Conservation (phyloP, 495 filamentous ascomycete genomes). For the Hyaloscypha hepaticicola region DNA sequence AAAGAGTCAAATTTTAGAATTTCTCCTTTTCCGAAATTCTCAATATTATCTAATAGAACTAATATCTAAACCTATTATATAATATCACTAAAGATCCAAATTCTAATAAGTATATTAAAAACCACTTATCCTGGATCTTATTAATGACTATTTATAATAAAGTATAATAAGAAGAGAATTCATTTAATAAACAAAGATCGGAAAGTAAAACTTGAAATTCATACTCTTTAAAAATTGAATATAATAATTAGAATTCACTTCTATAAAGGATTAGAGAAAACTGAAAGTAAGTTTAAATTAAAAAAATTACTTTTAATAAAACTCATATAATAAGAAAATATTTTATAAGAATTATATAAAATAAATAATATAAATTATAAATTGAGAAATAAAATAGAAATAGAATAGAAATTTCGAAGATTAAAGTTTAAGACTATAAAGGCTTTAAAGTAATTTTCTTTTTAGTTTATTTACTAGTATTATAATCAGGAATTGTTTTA, state of each 20-base stretch:
- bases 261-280: conserved; percentile 8
- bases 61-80: conserved; percentile 1
- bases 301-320: conserved; percentile 1
- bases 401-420: conserved; percentile 3
- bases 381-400: conserved; percentile 1
- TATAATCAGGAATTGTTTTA: too few species aligned
- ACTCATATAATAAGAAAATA: not conserved
- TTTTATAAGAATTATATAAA: not conserved
- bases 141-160: not conserved
- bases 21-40: not conserved
- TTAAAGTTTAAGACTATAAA: conserved; percentile 1
- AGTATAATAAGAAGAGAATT: not conserved
- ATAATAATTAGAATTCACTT: not conserved
- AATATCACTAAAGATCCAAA: not conserved
- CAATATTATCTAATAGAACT: not conserved
- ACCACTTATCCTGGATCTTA: not conserved
- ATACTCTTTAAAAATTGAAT: not conserved
- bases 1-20: not conserved
- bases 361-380: not conserved
- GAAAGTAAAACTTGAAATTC: conserved; percentile 2
- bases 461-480: too few species aligned
- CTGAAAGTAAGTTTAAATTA: not conserved
- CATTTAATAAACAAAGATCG: not conserved
- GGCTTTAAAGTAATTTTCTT: not conserved
- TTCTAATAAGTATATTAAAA: not conserved